Percentiles rank a stretch among this genome's conserved stretches.
phyloP scores from a whole-genome alignment of 2,329 filamentous ascomycete species.

The Cercospora canescens region DNA sequence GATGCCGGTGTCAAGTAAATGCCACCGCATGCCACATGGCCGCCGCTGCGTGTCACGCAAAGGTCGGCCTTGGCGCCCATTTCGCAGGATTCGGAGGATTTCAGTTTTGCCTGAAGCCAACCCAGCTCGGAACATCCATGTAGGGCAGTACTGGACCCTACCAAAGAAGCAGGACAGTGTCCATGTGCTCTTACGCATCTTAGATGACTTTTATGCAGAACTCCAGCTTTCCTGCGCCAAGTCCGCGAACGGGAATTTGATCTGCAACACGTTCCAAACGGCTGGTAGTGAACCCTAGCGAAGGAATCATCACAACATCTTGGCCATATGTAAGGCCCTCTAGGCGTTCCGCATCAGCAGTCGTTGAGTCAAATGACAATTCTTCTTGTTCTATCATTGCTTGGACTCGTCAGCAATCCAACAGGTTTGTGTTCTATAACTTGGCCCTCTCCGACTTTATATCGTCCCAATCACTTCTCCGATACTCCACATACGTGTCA shows the following conservation, averaged over 20 bases:
- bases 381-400: not conserved
- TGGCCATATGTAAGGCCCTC: not conserved
- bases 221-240: not conserved
- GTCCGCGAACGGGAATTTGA: no score
- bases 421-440: conserved; percentile 15
- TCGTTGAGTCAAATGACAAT: not conserved
- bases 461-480: conserved; percentile 57
- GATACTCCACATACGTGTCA: conserved; percentile 60
- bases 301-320: not conserved
- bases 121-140: not conserved
- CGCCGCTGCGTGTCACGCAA: not conserved
- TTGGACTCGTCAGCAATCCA: not conserved
- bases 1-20: not conserved
- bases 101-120: not conserved
- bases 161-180: not conserved
- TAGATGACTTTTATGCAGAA: not conserved
- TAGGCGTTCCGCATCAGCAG: not conserved
- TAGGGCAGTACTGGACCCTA: not conserved
- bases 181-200: not conserved
- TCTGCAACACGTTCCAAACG: no score
- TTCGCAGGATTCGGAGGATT: not conserved
- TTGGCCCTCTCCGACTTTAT: conserved; percentile 42
- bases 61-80: not conserved
- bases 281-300: not conserved
- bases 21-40: not conserved